Evolutionary conservation across 2,329 filamentous ascomycete species (phyloP), one percentile per base, ranked within the genome.

Genomic region (Stagonosporopsis chrysanthemi): DNA sequence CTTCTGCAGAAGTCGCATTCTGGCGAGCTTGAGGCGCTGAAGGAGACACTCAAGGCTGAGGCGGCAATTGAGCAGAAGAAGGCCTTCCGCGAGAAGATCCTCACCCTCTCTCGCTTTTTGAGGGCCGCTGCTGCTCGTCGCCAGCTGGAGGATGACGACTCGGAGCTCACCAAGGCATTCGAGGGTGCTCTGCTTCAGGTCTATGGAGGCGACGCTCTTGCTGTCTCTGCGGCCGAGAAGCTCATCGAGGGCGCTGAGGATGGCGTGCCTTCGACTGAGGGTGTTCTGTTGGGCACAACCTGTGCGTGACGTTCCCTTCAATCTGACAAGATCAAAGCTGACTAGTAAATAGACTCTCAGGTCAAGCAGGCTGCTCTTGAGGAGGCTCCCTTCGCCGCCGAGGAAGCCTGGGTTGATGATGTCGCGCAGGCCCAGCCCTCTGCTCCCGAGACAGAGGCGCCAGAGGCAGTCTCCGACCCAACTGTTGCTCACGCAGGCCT

Each of bases 181-280:
- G 91, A 96, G 78, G 90, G 90, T 49, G 87, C 91, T 31, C 82
- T 96, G 56, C 82, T 92, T 43, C 84, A 89, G 58, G 89, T 95
- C 29, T 95, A 96, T 77, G 86, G 87, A 42, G 91, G 91, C 43
- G 90, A 94, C 69, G 85, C 90, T 62, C 83, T 81, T 65, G 91
- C 90, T 47, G 90, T 95, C 23, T 80, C 85, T 51, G 86, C 89
- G 54, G 92, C 92, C 79, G 78, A 91, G 70, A 92, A 90, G 80
- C 82, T 96, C 56, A 89, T 92, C 52, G 83, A 91, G 56, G 90
- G 90, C 31, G 83, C 86, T 24, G 82, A 87, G 14, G 90, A 94
- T 63, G 81, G 81, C 57, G 86, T 90, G 2, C 78, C 81, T 62
- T 88, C 85, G 64, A 88, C 90, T 26, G 81, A 83, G 47, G 88